phyloP scores from a whole-genome alignment of 495 filamentous ascomycete species.

The Penicillium ochrochloron region DNA sequence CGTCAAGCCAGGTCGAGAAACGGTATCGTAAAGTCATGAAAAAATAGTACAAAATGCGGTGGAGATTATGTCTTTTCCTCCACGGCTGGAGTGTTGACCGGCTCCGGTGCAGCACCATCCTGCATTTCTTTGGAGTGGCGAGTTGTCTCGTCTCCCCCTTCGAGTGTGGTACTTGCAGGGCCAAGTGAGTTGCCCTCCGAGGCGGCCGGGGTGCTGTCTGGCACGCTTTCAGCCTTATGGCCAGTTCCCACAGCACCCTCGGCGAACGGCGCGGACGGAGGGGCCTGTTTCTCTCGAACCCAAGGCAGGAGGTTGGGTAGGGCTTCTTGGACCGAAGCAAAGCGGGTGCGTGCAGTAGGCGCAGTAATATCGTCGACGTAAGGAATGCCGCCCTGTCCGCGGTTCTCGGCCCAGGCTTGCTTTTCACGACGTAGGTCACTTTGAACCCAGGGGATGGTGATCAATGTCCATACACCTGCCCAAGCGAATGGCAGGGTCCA shows the following conservation, averaged over 20 bases:
- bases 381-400: constrained; percentile 43
- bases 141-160: background rate
- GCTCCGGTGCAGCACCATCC: background rate
- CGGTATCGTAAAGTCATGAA: constrained; percentile 22
- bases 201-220: constrained; percentile 3
- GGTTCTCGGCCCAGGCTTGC: constrained; percentile 57
- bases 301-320: constrained; percentile 40
- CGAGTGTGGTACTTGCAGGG: background rate
- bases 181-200: background rate
- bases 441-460: constrained; percentile 72
- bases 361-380: constrained; percentile 48
- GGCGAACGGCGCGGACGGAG: constrained; percentile 29
- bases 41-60: constrained; percentile 4
- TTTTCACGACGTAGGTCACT: constrained; percentile 66
- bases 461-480: constrained; percentile 65
- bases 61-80: background rate
- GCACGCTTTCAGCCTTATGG: constrained; percentile 6
- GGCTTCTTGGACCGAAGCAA: constrained; percentile 42
- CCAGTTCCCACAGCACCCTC: constrained; percentile 12
- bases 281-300: constrained; percentile 39
- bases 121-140: background rate
- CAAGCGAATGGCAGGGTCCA: constrained; percentile 76
- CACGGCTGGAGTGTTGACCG: background rate
- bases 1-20: constrained; percentile 2
- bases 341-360: constrained; percentile 46